These are phyloP conservation scores for Rhodotorula sp. DNA, from an alignment of 1,284 basidiomycete species.

Conservation along the genomic window DNA sequence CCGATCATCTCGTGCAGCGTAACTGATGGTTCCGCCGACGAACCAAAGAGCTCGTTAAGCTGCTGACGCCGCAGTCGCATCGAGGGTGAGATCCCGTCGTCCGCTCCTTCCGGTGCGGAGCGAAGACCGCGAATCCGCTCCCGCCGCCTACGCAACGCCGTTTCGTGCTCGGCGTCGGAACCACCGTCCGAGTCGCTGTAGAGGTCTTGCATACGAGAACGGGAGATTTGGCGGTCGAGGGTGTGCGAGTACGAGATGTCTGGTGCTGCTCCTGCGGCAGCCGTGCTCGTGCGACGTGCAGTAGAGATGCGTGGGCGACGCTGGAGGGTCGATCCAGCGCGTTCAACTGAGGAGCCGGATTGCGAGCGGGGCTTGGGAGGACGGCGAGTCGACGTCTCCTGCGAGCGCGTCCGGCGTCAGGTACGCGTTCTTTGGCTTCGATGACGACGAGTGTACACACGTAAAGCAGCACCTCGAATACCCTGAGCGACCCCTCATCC, in stretches of 20 bases:
- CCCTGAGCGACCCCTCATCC: constrained; percentile 8
- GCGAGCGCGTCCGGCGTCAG: not conserved
- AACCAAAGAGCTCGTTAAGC: constrained; percentile 8
- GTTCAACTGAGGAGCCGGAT: no score
- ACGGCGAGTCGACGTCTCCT: constrained; percentile 28
- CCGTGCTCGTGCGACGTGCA: no score
- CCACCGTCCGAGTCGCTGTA: not conserved
- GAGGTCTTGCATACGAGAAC: not conserved
- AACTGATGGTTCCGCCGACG: not conserved
- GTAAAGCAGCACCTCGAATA: constrained; percentile 24
- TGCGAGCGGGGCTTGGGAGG: constrained; percentile 1
- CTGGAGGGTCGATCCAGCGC: no score
- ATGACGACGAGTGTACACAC: constrained; percentile 1
- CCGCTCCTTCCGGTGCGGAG: not conserved
- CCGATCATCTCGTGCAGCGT: not conserved
- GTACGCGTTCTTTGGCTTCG: no score
- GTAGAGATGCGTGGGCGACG: no score
- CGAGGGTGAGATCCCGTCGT: not conserved
- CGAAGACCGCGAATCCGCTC: not conserved
- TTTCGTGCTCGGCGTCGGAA: not conserved
- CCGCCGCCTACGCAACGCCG: not conserved
- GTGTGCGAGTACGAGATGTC: not conserved
- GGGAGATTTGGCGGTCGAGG: not conserved
- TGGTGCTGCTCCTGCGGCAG: no score
- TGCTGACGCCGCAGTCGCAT: constrained; percentile 1